Conservation (phyloP, 23 red algal species). For the Gracilaria gracilis region DNA sequence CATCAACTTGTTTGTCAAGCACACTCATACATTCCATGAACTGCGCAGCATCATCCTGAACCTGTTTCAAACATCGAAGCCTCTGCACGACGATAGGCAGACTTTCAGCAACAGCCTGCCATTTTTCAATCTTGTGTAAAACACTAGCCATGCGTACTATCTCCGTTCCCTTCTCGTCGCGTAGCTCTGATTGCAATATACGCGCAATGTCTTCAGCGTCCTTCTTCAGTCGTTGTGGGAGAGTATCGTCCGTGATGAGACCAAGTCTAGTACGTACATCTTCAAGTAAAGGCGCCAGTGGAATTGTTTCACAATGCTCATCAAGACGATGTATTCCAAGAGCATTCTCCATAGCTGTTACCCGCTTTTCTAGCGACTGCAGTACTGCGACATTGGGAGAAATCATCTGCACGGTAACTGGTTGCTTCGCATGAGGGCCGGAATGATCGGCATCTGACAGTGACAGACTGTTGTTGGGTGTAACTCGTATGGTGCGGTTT, state of each 20-base stretch:
- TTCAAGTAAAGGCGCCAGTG: constrained; percentile 36
- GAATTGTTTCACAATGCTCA: background rate
- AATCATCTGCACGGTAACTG: constrained; percentile 37
- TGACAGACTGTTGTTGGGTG: background rate
- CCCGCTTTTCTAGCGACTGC: constrained; percentile 36
- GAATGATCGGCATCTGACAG: background rate
- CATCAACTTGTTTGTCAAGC: constrained; percentile 41
- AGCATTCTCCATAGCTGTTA: constrained; percentile 40
- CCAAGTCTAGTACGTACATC: constrained; percentile 48
- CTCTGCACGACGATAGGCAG: constrained; percentile 50
- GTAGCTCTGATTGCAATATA: constrained; percentile 41
- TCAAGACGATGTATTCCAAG: constrained; percentile 26
- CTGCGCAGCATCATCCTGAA: constrained; percentile 56
- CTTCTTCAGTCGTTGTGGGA: constrained; percentile 51
- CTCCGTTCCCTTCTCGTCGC: constrained; percentile 26
- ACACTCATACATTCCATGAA: constrained; percentile 40
- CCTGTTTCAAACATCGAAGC: constrained; percentile 47
- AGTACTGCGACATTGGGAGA: constrained; percentile 40
- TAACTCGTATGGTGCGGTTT: background rate
- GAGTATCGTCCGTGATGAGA: constrained; percentile 32
- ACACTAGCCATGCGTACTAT: constrained; percentile 37
- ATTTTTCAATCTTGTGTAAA: constrained; percentile 65
- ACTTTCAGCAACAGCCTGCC: constrained; percentile 47
- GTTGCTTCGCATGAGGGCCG: background rate
- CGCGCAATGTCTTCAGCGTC: constrained; percentile 60